These are phyloP conservation scores for Fusarium transvaalense DNA, from an alignment of 2,329 filamentous ascomycete genomes.

Conservation along the genomic window DNA sequence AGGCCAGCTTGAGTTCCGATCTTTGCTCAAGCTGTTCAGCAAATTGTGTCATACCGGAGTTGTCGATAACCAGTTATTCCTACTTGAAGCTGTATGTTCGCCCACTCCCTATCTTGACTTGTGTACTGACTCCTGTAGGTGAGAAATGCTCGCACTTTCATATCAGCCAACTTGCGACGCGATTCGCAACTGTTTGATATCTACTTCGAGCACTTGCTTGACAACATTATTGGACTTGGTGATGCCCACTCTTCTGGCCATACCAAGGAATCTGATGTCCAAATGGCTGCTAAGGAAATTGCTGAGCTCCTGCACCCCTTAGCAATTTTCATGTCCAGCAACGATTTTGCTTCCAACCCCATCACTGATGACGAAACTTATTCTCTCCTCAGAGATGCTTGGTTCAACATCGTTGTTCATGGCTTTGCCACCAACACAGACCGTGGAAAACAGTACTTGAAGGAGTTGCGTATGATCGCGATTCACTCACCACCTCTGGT, in stretches of 20 bases:
- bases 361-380: constrained; percentile 75
- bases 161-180: constrained; percentile 76
- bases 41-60: constrained; percentile 80
- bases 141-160: constrained; percentile 80
- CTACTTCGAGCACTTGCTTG: constrained; percentile 86
- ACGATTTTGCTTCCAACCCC: constrained; percentile 65
- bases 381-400: constrained; percentile 85
- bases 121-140: constrained; percentile 61
- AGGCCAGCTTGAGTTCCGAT: constrained; percentile 84
- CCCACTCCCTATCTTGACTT: neutral
- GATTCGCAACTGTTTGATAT: constrained; percentile 83
- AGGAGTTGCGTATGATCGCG: constrained; percentile 86
- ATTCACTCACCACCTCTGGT: constrained; percentile 89
- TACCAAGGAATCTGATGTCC: constrained; percentile 80
- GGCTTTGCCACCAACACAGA: constrained; percentile 84
- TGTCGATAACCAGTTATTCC: constrained; percentile 72
- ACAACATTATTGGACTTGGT: constrained; percentile 89
- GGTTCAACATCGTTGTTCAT: constrained; percentile 98
- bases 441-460: constrained; percentile 77
- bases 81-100: constrained; percentile 77
- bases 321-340: constrained; percentile 82
- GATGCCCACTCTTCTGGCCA: constrained; percentile 82
- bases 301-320: constrained; percentile 87
- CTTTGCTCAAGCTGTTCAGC: constrained; percentile 85
- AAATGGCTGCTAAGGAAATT: constrained; percentile 88